Evolutionary conservation across 108 stramenopile species (phyloP), one percentile per base, ranked within the genome.

Genomic region (Cyclotella atomus): DNA sequence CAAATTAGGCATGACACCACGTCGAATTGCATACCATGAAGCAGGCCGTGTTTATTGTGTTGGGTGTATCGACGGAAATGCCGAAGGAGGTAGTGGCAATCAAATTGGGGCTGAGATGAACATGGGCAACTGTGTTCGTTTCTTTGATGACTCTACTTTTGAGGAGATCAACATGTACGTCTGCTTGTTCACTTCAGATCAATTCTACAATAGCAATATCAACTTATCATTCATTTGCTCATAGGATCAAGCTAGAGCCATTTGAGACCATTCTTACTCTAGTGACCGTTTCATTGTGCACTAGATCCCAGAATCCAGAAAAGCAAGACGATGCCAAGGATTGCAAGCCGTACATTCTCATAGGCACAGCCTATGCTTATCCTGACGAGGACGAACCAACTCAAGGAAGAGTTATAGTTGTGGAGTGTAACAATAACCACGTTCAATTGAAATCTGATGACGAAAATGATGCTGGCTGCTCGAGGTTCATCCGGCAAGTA

Each of bases 331-430:
- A 79, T 0, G 45, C 38, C 0, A 21, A 46, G 1, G 80, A 79
- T 24, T 73, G 56, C 54, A 88, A 80, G 53, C 84, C 89, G 25
- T 94, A 70, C 71, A 66, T 99, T 45, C 73, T 98, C 12, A 88
- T 98, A 41, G 99, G 99, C 8, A 98, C 97, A 8, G 97, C 91
- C 0, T 95, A 92, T 73, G 90, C 87, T 3, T 73, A 88, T 28
- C 87, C 91, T 16, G 97, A 96, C 65, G 99, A 99, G 65, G 89
- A 91, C 46, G 98, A 99, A 69, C 97, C 97, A 25, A 87, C 89
- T 2, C 85, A 86, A 35, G 98, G 98, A 25, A 86, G 97, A 28
- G 80, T 98, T 59, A 75, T 98, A 35, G 91, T 98, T 21, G 91
- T 96, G 64, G 88, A 95, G 30, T 91, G 88, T 63, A 65, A 72